Evolutionary conservation across 192 early-diverging fungal genomes (phyloP), one percentile per base, ranked within the genome.

Genomic region (Rhizophagus sp.): DNA sequence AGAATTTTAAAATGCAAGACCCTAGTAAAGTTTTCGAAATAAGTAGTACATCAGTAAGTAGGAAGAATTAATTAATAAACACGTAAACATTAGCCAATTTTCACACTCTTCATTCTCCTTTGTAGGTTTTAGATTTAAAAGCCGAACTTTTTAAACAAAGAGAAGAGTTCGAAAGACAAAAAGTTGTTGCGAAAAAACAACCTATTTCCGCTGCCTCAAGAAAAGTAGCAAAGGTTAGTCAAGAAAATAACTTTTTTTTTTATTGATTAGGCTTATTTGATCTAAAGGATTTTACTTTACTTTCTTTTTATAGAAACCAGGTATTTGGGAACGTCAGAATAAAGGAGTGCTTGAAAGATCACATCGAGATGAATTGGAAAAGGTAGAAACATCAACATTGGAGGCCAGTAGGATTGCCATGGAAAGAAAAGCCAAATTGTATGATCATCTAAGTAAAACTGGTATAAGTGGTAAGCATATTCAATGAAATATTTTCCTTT

Each of bases 401-500:
- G 83, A 85, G 11, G 80, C 79, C 30, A 87, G 84, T 73, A 76
- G 86, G 67, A 83, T 76, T 19, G 83, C 88, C 10, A 85, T 92
- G 57, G 84, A 90, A 76, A 83, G 86, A 10, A 92, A 92, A 67
- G 85, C 91, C 41, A 84, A 85, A 57, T 70, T 91, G 25, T 92
- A 92, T 76, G 90, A 91, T 33, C 49, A 81, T 41, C 39, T 90
- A 39, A 76, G 67, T 67, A 77, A 78, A 68, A 74, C 75, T 78
- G 80, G 82, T 41, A 30, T 81, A 71, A 49, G n/a, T 50, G 78
- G 78, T 79, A 79, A 30, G 2, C 9, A 71, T 22, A 39, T 71
- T 71, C 19, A 71, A 33, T 57, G 36, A 13, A 71, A 41, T 41
- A 22, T n/a, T 71, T 8, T n/a, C 34, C 22, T 24, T 62, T 41